phyloP scores from a whole-genome alignment of 352 stramenopile species.

The Globisporangium sylvaticum region DNA sequence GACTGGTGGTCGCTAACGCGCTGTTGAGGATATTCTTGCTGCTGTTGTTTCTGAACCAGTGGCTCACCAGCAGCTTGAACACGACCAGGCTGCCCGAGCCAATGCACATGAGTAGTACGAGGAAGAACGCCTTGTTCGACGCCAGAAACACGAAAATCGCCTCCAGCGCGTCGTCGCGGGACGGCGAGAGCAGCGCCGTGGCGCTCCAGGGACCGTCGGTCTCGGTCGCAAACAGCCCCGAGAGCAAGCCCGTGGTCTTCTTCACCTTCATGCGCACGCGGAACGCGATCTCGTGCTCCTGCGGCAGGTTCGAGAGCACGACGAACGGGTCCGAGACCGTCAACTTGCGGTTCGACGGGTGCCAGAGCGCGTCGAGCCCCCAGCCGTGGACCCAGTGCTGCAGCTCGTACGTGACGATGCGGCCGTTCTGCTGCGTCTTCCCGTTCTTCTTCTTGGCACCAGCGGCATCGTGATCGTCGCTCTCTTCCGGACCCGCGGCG shows the following conservation, averaged over 20 bases:
- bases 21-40: not conserved
- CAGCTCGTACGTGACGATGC: slow-evolving; percentile 46
- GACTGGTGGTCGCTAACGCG: not conserved
- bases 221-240: slow-evolving; percentile 51
- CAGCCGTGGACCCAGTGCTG: slow-evolving; percentile 68
- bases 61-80: slow-evolving; percentile 29
- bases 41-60: slow-evolving; percentile 21
- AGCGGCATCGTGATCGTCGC: not conserved
- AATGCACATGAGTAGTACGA: slow-evolving; percentile 46
- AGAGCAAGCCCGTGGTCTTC: slow-evolving; percentile 25
- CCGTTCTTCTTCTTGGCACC: not conserved
- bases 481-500: slow-evolving; percentile 8
- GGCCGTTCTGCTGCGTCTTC: too few species aligned
- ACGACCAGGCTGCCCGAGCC: slow-evolving; percentile 41
- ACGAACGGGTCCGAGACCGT: slow-evolving; percentile 47
- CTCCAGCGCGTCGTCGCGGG: slow-evolving; percentile 42
- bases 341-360: slow-evolving; percentile 50
- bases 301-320: slow-evolving; percentile 45
- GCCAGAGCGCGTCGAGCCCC: slow-evolving; percentile 59
- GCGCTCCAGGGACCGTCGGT: slow-evolving; percentile 58
- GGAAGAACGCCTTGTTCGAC: slow-evolving; percentile 44
- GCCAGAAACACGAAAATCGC: slow-evolving; percentile 46
- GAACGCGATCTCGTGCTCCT: slow-evolving; percentile 50
- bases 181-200: slow-evolving; percentile 36
- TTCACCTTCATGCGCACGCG: slow-evolving; percentile 54